Base-by-base conservation (phyloP, 164 flowering plant species). In the Vitis rotundifolia region DNA sequence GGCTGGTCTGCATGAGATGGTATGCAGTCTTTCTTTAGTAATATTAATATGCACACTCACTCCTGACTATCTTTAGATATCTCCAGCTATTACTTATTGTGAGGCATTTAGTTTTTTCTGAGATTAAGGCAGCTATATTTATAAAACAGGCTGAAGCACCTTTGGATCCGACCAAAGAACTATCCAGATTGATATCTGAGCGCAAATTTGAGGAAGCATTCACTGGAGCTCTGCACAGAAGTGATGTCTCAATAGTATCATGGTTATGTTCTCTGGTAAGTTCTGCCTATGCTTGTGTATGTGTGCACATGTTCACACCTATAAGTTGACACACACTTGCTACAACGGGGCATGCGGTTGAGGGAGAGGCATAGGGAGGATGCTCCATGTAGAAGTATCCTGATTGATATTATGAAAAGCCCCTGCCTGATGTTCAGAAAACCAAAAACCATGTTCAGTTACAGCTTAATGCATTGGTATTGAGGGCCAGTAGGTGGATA, bases 131-230 rank as follows among this genome's bases (percentile, higher is more conserved):
- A 19, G 19, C 50, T 19, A 18, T 12, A 31, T 62, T 64, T 66
- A 12, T 66, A 9, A 61, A 64, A 61, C 82, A 88, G 97, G 82
- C 80, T 68, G 97, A 91, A 72, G 87, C 72, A 69, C 88, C 89
- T 55, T 16, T 84, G 59, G 96, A 94, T 81, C 97, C 97, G 14
- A 89, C 85, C 9, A 84, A 85, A 77, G 98, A 94, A 73, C 70
- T 94, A 52, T 82, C 91, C 5, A 87, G 94, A 77, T 71, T 94
- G 79, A 62, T 90, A 60, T 77, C 89, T 37, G 79, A 82, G 49
- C 71, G 29, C 53, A 78, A 81, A 67, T 81, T 54, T 56, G 81
- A 81, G 74, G 84, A 81, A 68, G 84, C 84, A 48, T 81, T 81
- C 73, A 73, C 79, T 26, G 65, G 28, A 51, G 81, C 81, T 26